A percentile compares a stretch with the other conserved stretches of the same genome.
These are phyloP conservation scores for Pseudofabraea citricarpa DNA, from an alignment of 2,329 filamentous ascomycete species.

Conservation along the genomic window DNA sequence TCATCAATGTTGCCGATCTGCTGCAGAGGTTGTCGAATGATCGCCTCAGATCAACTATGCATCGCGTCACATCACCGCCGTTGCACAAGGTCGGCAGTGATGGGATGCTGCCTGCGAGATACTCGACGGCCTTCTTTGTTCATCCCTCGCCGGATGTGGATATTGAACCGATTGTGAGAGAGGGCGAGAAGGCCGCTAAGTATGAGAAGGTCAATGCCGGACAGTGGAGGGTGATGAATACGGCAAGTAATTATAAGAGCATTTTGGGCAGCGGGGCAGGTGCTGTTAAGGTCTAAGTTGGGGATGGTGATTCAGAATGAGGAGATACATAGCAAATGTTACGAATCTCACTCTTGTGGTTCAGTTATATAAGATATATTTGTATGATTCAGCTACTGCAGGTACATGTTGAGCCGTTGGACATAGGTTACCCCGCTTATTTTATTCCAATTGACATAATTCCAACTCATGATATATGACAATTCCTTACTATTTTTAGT, in stretches of 20 bases:
- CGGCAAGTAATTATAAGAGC: conserved; percentile 3
- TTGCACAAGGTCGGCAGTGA: not conserved
- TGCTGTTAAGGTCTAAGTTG: not conserved
- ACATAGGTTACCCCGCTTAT: not conserved
- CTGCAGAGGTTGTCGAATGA: conserved; percentile 11
- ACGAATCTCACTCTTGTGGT: not conserved
- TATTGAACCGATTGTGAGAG: conserved; percentile 6
- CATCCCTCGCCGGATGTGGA: conserved; percentile 3
- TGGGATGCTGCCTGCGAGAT: conserved; percentile 6
- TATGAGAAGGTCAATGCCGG: conserved; percentile 5
- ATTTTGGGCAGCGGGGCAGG: not conserved
- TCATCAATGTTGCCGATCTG: conserved; percentile 13
- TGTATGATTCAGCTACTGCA: not conserved
- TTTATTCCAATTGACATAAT: not conserved
- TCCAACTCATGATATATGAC: too few species aligned
- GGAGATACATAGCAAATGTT: not conserved
- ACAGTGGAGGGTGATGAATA: conserved; percentile 4
- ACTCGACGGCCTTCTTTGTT: conserved; percentile 7
- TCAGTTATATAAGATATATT: not conserved
- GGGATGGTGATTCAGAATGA: not conserved
- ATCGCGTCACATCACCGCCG: conserved; percentile 8
- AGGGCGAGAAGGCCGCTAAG: conserved; percentile 3
- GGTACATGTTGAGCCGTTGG: not conserved
- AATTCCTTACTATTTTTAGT: too few species aligned
- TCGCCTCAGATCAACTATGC: conserved; percentile 8